Evolutionary conservation across 2,329 filamentous ascomycete genomes (phyloP), one percentile per base, ranked within the genome.

Genomic region (Botrytis fragariae): DNA sequence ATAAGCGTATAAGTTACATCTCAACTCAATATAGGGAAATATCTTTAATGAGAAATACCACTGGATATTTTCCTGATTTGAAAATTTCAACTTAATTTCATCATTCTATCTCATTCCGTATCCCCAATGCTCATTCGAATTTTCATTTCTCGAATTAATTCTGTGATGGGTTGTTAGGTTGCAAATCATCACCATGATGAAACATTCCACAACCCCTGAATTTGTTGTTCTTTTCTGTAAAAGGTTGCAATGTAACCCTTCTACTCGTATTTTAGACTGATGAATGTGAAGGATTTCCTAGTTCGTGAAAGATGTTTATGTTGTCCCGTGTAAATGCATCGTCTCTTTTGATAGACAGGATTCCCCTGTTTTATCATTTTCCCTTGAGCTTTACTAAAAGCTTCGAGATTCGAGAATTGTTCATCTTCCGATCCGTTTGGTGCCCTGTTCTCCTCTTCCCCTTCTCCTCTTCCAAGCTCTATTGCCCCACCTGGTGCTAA

Each of bases 401-500:
- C 61, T 39, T 63, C 18, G 61, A 44, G 37, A n/a, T 39, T 63
- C 18, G 61, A 44, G 37, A n/a, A 29, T 63, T 63, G 61, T 45
- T 44, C 45, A 45, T 63, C 61, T 45, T 64, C 61, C 42, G 35
- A 10, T 45, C 29, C 39, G 18, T 64, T 22, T 45, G 39, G 25
- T 44, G 16, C 59, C 22, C 35, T 39, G 20, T 22, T 37, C 59
- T 37, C 32, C 29, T 16, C 45, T 48, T 48, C 45, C 45, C 44
- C 44, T 29, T 60, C n/a, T 37, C 14, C 18, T 25, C 37, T 62
- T n/a, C 48, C 0, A 16, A 57, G 51, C 32, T 54, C 64, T 29
- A 29, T 4, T 67, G 64, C 67, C 67, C 67, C 67, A 69, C 67
- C 48, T 39, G 16, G 32, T 69, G 48, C 65, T 57, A 57, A 69